Conservation (phyloP, 805 yeast genomes). For the Dipodascus albidus region DNA sequence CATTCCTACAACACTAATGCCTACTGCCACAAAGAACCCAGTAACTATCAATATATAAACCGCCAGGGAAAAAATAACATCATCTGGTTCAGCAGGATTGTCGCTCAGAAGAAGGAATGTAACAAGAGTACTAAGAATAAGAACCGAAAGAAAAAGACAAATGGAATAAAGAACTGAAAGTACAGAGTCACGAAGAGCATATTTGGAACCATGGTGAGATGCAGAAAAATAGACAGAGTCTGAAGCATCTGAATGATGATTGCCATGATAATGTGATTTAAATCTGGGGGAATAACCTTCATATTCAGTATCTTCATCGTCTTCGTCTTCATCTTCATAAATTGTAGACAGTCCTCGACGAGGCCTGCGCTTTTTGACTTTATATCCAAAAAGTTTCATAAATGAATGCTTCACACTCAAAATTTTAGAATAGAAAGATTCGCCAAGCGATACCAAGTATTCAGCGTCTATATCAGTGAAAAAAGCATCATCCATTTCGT, state of each 20-base stretch:
- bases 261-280: slow-evolving; percentile 2
- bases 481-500: slow-evolving; percentile 20
- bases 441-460: slow-evolving; percentile 21
- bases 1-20: slow-evolving; percentile 33
- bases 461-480: slow-evolving; percentile 23
- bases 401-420: slow-evolving; percentile 2
- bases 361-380: slow-evolving; percentile 6
- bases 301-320: slow-evolving; percentile 11
- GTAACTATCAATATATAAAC: slow-evolving; percentile 26
- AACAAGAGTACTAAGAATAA: slow-evolving; percentile 25
- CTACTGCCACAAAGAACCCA: slow-evolving; percentile 33
- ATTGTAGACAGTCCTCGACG: slow-evolving; percentile 6
- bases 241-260: neutral
- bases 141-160: slow-evolving; percentile 29
- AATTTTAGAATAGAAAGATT: slow-evolving; percentile 16
- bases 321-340: slow-evolving; percentile 13
- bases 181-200: slow-evolving; percentile 30
- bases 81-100: slow-evolving; percentile 27
- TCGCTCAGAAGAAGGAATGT: slow-evolving; percentile 30
- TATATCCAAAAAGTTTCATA: slow-evolving; percentile 7
- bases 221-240: slow-evolving; percentile 7
- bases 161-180: slow-evolving; percentile 34
- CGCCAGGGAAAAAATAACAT: slow-evolving; percentile 16
- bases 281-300: slow-evolving; percentile 5
- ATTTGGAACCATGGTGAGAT: slow-evolving; percentile 4